phyloP scores from a whole-genome alignment of 345 rosid species.

The Heritiera littoralis region DNA sequence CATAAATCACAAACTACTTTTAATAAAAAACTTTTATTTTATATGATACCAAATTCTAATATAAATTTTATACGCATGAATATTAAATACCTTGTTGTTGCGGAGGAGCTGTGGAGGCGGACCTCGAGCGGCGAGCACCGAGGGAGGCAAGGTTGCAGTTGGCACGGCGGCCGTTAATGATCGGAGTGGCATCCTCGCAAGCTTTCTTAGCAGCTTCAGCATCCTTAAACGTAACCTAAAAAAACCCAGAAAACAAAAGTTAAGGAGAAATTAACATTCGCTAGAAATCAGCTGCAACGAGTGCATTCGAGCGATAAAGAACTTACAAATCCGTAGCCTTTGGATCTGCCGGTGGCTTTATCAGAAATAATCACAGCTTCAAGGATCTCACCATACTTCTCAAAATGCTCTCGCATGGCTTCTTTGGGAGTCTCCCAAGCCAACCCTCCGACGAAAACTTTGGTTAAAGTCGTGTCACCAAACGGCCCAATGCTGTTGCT shows the following conservation, averaged over 20 bases:
- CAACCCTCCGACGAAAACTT: constrained; percentile 93
- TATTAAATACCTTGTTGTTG: constrained; percentile 60
- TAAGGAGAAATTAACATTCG: neutral
- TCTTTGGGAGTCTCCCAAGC: constrained; percentile 98
- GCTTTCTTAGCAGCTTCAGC: constrained; percentile 81
- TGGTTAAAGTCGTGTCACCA: constrained; percentile 91
- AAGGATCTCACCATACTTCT: constrained; percentile 86
- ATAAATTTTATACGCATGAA: neutral
- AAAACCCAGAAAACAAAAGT: neutral
- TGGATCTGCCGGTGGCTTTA: constrained; percentile 90
- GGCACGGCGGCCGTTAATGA: constrained; percentile 92
- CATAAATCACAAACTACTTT: neutral
- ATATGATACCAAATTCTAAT: neutral
- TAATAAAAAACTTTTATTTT: neutral
- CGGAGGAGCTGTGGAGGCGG: constrained; percentile 47
- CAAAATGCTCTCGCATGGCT: constrained; percentile 78
- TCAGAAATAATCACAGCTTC: constrained; percentile 96
- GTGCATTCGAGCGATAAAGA: neutral
- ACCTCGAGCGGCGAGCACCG: constrained; percentile 80
- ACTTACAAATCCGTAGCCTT: constrained; percentile 95
- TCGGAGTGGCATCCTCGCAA: constrained; percentile 79
- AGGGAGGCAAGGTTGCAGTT: constrained; percentile 95
- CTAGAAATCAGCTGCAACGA: no score
- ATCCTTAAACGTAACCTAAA: constrained; percentile 94
- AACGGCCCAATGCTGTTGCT: constrained; percentile 58